Percentiles rank a stretch among this genome's conserved stretches.
Evolutionary conservation across 2,329 filamentous ascomycete genomes (phyloP).

Genomic region (Pestalotiopsis sp.): DNA sequence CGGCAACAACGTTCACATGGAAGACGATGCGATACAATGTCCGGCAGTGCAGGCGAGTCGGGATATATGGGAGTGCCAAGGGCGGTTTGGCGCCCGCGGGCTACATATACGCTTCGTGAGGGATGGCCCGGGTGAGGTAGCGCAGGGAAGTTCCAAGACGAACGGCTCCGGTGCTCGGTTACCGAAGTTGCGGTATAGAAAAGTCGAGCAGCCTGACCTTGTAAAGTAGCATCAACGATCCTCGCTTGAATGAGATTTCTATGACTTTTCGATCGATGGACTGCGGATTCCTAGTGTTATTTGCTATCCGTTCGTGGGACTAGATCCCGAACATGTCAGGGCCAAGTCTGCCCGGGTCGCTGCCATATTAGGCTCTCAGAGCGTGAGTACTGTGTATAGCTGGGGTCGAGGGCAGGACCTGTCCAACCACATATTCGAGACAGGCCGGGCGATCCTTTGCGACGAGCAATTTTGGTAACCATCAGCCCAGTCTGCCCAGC

Average conservation of each 20-base stretch:
- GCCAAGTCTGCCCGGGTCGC: background rate
- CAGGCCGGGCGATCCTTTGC: background rate
- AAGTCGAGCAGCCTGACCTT: background rate
- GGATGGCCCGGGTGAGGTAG: background rate
- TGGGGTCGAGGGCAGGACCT: background rate
- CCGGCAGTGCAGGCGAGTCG: background rate
- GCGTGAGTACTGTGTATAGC: background rate
- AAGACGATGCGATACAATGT: background rate
- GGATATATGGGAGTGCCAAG: background rate
- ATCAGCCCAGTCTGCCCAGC: background rate
- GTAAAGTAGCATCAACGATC: background rate
- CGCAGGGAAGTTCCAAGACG: background rate
- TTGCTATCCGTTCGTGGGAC: background rate
- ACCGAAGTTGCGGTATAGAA: background rate
- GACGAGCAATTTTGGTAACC: background rate
- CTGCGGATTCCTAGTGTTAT: background rate
- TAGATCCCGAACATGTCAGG: background rate
- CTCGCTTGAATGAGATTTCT: background rate
- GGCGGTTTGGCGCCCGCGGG: background rate
- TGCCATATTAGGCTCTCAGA: background rate
- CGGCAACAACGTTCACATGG: background rate
- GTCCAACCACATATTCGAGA: conserved; percentile 1
- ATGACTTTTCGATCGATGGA: background rate
- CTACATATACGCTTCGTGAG: background rate
- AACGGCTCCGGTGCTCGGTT: background rate